Evolutionary conservation across 495 filamentous ascomycete species (phyloP).

Genomic region (Lineolata rhizophorae): DNA sequence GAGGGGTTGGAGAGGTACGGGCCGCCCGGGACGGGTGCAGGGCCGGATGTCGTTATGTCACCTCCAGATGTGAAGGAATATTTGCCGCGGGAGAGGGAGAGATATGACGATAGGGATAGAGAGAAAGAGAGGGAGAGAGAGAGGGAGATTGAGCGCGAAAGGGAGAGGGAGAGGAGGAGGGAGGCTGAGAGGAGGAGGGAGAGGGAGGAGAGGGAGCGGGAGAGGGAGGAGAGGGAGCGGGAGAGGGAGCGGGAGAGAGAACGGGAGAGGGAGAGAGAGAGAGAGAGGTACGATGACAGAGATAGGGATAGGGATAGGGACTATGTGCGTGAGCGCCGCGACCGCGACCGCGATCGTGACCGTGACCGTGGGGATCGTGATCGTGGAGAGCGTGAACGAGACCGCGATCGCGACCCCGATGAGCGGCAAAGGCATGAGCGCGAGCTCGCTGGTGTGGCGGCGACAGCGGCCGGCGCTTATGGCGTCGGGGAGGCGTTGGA

Average conservation of each 20-base stretch:
- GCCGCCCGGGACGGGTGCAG: background rate
- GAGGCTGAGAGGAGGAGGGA: too few relatives aligned
- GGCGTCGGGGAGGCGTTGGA: background rate
- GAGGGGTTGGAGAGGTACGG: background rate
- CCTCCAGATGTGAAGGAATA: background rate
- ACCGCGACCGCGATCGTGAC: background rate
- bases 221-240: too few relatives aligned
- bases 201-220: too few relatives aligned
- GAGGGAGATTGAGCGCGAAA: conserved; percentile 10
- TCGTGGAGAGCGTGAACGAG: conserved; percentile 6
- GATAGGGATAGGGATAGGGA: conserved; percentile 12
- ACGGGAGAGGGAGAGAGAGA: conserved; percentile 9
- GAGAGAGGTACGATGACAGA: conserved; percentile 6
- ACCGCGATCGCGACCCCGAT: conserved; percentile 7
- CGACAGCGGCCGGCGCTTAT: background rate
- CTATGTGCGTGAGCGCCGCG: background rate
- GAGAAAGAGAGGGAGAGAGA: conserved; percentile 10
- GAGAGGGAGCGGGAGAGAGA: conserved; percentile 10
- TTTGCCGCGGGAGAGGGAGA: background rate
- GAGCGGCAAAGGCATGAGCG: background rate
- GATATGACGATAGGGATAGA: too few relatives aligned
- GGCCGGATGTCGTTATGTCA: too few relatives aligned
- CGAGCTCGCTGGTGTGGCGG: background rate
- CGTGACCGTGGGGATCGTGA: background rate
- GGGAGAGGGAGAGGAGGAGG: too few relatives aligned